A percentile compares a stretch with the other conserved stretches of the same genome.
These are phyloP conservation scores for Sarcodon aspratus DNA, from an alignment of 768 basidiomycete genomes.

Conservation along the genomic window DNA sequence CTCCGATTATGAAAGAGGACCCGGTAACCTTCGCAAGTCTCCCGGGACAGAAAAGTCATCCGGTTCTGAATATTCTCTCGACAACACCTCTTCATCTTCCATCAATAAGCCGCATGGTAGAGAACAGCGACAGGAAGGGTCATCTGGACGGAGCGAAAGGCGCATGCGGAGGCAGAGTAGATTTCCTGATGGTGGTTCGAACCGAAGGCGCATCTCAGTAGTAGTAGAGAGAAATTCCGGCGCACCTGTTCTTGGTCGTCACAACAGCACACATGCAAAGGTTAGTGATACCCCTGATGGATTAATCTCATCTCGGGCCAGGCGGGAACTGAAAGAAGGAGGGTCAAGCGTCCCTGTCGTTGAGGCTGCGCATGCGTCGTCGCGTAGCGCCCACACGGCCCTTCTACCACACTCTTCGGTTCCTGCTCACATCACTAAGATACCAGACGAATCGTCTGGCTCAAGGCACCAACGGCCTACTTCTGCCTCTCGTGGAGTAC, in stretches of 20 bases:
- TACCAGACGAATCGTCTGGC: background rate
- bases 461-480: no score
- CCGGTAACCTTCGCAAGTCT: no score
- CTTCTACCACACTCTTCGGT: constrained; percentile 41
- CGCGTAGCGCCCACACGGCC: constrained; percentile 38
- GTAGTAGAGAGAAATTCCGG: constrained; percentile 30
- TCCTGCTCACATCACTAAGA: constrained; percentile 18
- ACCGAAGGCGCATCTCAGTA: constrained; percentile 57
- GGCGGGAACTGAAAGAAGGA: background rate
- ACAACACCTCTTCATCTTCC: constrained; percentile 11
- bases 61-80: constrained; percentile 31
- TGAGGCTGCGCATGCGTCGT: constrained; percentile 55
- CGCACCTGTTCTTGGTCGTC: constrained; percentile 21
- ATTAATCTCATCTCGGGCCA: background rate
- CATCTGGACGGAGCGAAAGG: background rate
- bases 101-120: background rate
- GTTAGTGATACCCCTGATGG: background rate
- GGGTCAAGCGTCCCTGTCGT: constrained; percentile 46
- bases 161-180: background rate
- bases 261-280: constrained; percentile 9
- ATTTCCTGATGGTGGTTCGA: constrained; percentile 39
- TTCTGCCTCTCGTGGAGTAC: no score
- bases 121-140: background rate
- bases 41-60: no score
- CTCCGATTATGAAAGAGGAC: constrained; percentile 20